A percentile compares a stretch with the other conserved stretches of the same genome.
Conservation (phyloP, 371 early-diverging fungal species). For the Quaeritorhiza haematococci region DNA sequence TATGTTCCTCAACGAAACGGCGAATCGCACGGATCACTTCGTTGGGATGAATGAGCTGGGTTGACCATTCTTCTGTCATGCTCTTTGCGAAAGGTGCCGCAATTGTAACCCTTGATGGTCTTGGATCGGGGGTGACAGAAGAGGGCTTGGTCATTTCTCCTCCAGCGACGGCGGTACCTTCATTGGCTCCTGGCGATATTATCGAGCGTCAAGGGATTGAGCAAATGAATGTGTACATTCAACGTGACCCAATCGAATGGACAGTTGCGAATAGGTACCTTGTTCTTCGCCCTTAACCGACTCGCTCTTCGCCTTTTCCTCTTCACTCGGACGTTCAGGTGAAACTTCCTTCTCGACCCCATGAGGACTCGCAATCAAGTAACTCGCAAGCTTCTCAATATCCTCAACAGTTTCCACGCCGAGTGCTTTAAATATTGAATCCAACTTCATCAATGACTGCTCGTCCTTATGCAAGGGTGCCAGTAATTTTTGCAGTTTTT, state of each 20-base stretch:
- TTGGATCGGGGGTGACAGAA: not conserved
- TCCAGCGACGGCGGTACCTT: too few species aligned
- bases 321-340: not conserved
- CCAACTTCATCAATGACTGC: conserved; percentile 45
- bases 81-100: not conserved
- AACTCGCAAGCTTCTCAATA: conserved; percentile 34
- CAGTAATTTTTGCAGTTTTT: conserved; percentile 44
- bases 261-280: not conserved
- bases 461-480: conserved; percentile 39
- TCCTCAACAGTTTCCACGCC: conserved; percentile 43
- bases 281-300: not conserved
- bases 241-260: too few species aligned
- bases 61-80: conserved; percentile 7
- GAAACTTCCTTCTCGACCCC: too few species aligned
- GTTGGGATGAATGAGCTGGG: conserved; percentile 34
- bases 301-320: too few species aligned
- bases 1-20: conserved; percentile 33
- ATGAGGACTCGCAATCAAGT: conserved; percentile 35
- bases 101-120: not conserved
- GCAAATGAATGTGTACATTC: not conserved
- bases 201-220: not conserved
- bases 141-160: not conserved
- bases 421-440: conserved; percentile 48
- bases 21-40: conserved; percentile 36
- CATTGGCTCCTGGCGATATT: too few species aligned